phyloP scores from a whole-genome alignment of 2,329 filamentous ascomycete species.

The Colletotrichum sp. region DNA sequence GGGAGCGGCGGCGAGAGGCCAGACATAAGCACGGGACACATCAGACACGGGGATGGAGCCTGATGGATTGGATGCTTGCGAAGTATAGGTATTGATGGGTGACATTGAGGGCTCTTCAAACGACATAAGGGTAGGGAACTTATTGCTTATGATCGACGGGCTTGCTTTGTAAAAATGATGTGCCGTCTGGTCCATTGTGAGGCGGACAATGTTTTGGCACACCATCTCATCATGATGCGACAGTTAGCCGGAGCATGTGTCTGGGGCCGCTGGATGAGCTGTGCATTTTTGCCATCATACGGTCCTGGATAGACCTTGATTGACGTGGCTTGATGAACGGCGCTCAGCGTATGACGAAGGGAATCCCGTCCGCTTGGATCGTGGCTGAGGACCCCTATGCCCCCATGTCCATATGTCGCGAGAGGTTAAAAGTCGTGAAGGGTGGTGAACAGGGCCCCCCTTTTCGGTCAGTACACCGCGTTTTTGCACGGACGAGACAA shows the following conservation, averaged over 20 bases:
- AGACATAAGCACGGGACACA: not conserved
- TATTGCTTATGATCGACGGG: not conserved
- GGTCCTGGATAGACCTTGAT: not conserved
- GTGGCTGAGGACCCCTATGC: constrained; percentile 17
- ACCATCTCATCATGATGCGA: constrained; percentile 16
- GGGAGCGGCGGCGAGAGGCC: not conserved
- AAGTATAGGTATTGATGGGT: not conserved
- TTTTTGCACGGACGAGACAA: not conserved
- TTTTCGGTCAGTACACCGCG: not conserved
- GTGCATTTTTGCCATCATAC: not conserved
- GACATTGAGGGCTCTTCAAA: not conserved
- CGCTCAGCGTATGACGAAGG: not conserved
- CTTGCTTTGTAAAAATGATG: not conserved
- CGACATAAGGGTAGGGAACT: not conserved
- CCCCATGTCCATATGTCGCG: not conserved
- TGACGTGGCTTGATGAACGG: not conserved
- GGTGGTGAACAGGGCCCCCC: not conserved
- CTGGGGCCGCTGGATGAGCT: not conserved
- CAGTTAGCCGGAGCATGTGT: constrained; percentile 10
- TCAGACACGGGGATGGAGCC: not conserved
- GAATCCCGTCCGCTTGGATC: constrained; percentile 11
- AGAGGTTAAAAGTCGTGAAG: not conserved
- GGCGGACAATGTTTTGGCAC: constrained; percentile 4
- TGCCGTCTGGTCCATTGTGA: not conserved
- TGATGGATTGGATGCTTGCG: not conserved